Percentiles rank a stretch among this genome's conserved stretches.
These are phyloP conservation scores for Crassisporium funariophilum DNA, from an alignment of 768 basidiomycete genomes.

Conservation along the genomic window DNA sequence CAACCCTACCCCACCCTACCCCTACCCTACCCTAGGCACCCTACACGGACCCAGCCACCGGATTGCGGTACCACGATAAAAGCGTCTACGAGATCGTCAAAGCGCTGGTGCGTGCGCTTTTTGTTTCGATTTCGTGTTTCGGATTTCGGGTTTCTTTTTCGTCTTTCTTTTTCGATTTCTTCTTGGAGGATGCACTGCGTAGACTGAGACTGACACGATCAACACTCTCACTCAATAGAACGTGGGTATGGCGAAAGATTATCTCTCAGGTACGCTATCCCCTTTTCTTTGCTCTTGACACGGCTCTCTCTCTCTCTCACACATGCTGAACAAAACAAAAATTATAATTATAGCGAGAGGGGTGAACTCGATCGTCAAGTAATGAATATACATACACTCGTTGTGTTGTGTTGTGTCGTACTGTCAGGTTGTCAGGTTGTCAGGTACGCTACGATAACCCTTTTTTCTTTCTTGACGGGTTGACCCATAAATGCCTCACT, in stretches of 20 bases:
- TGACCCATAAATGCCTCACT: too few species aligned
- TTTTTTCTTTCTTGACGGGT: too few species aligned
- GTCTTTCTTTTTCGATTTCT: too few species aligned
- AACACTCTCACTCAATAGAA: background rate
- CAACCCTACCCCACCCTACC: too few species aligned
- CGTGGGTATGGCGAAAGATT: background rate
- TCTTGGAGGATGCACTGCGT: too few species aligned
- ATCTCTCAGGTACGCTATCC: background rate
- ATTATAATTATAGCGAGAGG: background rate
- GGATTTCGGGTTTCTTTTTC: too few species aligned
- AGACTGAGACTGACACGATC: background rate
- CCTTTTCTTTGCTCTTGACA: too few species aligned
- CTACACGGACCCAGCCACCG: slow-evolving; percentile 82
- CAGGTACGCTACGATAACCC: too few species aligned
- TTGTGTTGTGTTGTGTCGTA: too few species aligned
- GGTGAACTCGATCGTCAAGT: background rate
- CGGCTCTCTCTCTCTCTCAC: background rate
- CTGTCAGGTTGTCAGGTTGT: too few species aligned
- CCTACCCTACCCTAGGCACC: slow-evolving; percentile 70
- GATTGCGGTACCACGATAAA: slow-evolving; percentile 82
- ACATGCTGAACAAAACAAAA: background rate
- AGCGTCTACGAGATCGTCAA: slow-evolving; percentile 85
- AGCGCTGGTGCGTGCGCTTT: slow-evolving; percentile 51
- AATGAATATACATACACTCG: background rate
- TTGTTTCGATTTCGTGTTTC: too few species aligned